phyloP scores from a whole-genome alignment of 2,329 filamentous ascomycete species.

The Fusarium transvaalense region DNA sequence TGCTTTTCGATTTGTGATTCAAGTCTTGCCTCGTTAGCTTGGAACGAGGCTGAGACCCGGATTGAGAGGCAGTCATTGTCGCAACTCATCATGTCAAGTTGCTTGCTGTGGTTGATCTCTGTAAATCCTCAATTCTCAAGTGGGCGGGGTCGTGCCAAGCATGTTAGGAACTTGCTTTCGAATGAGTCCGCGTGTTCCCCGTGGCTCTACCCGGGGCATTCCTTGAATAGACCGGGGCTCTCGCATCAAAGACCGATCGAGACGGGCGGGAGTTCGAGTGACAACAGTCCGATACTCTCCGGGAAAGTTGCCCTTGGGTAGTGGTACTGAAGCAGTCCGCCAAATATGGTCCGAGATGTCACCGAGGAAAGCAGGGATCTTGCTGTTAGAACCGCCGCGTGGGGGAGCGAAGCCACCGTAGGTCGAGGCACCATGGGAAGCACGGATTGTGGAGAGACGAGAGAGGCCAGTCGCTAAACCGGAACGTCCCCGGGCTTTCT shows the following conservation, averaged over 20 bases:
- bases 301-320: constrained; percentile 71
- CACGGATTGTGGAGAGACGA: constrained; percentile 70
- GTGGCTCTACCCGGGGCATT: constrained; percentile 73
- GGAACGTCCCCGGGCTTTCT: constrained; percentile 75
- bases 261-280: constrained; percentile 79
- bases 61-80: constrained; percentile 1
- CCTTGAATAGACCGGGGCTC: constrained; percentile 92
- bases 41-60: constrained; percentile 1
- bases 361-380: constrained; percentile 71
- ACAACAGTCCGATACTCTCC: constrained; percentile 72
- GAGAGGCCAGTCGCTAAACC: constrained; percentile 75
- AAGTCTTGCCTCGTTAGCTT: constrained; percentile 6
- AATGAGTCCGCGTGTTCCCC: constrained; percentile 62
- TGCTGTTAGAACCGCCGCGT: constrained; percentile 51
- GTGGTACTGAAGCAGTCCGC: constrained; percentile 74
- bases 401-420: constrained; percentile 56
- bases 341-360: constrained; percentile 84
- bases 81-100: not conserved
- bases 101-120: constrained; percentile 11
- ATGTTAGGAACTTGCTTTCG: constrained; percentile 69
- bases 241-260: constrained; percentile 90
- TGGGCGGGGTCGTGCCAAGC: constrained; percentile 58
- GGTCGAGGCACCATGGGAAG: constrained; percentile 64
- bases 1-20: constrained; percentile 21
- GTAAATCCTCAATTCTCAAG: constrained; percentile 44